phyloP scores from a whole-genome alignment of 768 basidiomycete species.

The Leucosporidium scottii region DNA sequence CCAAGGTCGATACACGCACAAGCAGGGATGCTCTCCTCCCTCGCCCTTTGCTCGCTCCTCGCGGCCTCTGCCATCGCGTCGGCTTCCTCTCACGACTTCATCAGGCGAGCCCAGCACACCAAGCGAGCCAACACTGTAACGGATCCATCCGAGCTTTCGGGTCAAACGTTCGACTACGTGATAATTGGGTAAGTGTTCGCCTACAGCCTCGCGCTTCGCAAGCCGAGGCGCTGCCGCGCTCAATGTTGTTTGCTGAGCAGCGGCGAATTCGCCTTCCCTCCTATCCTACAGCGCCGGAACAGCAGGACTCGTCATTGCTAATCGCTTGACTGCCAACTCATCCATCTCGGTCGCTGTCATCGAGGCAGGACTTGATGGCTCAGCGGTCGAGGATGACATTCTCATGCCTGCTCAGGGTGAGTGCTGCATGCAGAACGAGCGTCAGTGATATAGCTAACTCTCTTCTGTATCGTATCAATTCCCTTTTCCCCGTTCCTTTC shows the following conservation, averaged over 20 bases:
- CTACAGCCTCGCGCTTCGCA: too few relatives aligned
- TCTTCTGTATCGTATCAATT: too few relatives aligned
- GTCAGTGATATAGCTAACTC: not conserved
- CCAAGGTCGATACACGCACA: not conserved
- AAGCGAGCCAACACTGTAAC: slow-evolving; percentile 17
- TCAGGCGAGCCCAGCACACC: not conserved
- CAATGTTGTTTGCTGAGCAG: too few relatives aligned
- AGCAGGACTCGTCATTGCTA: slow-evolving; percentile 41
- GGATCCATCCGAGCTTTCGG: slow-evolving; percentile 8
- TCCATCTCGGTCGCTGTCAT: slow-evolving; percentile 35
- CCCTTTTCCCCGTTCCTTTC: too few relatives aligned
- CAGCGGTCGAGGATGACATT: slow-evolving; percentile 28
- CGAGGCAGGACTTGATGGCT: slow-evolving; percentile 38
- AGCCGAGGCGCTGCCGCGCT: too few relatives aligned
- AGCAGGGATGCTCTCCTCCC: not conserved
- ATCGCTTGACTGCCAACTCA: slow-evolving; percentile 37
- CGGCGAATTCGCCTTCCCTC: too few relatives aligned
- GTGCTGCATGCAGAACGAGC: slow-evolving; percentile 7
- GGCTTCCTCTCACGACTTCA: not conserved
- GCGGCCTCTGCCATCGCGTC: not conserved
- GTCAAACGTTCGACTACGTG: slow-evolving; percentile 33
- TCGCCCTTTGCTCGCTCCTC: not conserved
- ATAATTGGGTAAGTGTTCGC: slow-evolving; percentile 16
- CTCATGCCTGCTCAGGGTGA: slow-evolving; percentile 28
- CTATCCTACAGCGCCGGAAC: slow-evolving; percentile 28